Base-by-base conservation (phyloP, 2,329 filamentous ascomycete species). In the Nemania sp. region DNA sequence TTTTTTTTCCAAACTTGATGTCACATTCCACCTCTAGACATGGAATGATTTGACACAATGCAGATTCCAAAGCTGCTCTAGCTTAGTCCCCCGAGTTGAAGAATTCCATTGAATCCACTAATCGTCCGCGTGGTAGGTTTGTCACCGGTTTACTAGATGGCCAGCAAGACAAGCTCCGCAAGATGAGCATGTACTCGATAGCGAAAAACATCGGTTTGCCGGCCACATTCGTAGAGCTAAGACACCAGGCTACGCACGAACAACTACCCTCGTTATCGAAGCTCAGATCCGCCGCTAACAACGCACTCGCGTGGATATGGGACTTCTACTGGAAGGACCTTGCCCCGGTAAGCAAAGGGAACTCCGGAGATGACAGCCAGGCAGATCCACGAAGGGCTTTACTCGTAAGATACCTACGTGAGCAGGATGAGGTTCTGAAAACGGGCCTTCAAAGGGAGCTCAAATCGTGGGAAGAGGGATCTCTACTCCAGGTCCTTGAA, bases 171-270 rank as follows among this genome's bases (percentile, higher is more conserved):
- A 89, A 87, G 77, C 86, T 83, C 76, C 86, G 83, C 78, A 93
- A 88, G 82, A 86, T 86, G 82, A 90, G 86, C 80, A 93, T 94
- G 92, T 91, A 92, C 79, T 85, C 87, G 49, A 84, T 91, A 26
- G 91, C 90, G 67, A 89, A 88, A 78, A 88, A 85, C 45, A 88
- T 93, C 65, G 89, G 88, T 0, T 81, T 94, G 65, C 91, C 92
- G 0, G 89, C 90, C 0, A 90, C 91, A 0, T 97, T 97, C 79
- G 93, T 98, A 62, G 94, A 97, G 82, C 84, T 97, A 66, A 88
- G 94, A 53, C 94, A 98, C 79, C 92, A 97, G 81, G 93, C 92
- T 51, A 97, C 94, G 47, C 94, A 98, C 79, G 93, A 97, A 79
- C 92, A 94, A 77, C 83, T 97, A 64, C 94, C 94, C 0, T 90